Base-by-base conservation (phyloP, 805 yeast genomes). In the Candida tammaniensis region DNA sequence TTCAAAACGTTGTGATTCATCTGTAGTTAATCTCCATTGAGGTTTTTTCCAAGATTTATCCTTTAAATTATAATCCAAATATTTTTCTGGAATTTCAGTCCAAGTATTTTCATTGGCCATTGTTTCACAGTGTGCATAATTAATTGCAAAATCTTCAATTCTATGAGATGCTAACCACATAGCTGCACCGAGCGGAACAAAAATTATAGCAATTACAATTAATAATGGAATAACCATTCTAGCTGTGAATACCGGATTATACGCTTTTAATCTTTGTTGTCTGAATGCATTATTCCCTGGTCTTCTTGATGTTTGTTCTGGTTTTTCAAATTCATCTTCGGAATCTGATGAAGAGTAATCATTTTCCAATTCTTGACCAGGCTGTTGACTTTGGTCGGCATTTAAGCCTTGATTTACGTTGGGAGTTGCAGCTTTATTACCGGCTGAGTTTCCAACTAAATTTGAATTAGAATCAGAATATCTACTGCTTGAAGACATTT, bases 271-370 rank as follows among this genome's bases (percentile, higher is more conserved):
- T 38, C 74, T 55, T 46, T 76, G 82, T 50, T 76, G 82, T 30
- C 77, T 69, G 47, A 76, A 76, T 8, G 74, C 74, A 51, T 64
- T 70, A 39, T 72, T 82, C 30, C 76, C 78, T 10, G 93, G 93
- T 53, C 79, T 75, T 54, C 80, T 74, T 24, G 70, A 68, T 53
- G 74, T 77, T 29, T 61, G 67, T 40, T 67, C 68, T 23, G 55
- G 60, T 7, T 57, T 24, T 4, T 65, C 49, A 2, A 72, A 61
- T 40, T 69, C 76, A 3, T 68, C 50, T 23, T 68, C 74, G 19
- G 61, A 59, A 10, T 51, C 49, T 3, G 47, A 40, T 11, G 24
- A 30, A 25, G 27, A 24, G 12, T 23, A 23, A n/a, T n/a, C n/a
- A 13, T 19, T 10, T 22, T 24, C 33, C 7, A 17, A 8, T 17